Evolutionary conservation across 2,329 filamentous ascomycete species (phyloP), one percentile per base, ranked within the genome.

Genomic region (Diaporthe sp.): DNA sequence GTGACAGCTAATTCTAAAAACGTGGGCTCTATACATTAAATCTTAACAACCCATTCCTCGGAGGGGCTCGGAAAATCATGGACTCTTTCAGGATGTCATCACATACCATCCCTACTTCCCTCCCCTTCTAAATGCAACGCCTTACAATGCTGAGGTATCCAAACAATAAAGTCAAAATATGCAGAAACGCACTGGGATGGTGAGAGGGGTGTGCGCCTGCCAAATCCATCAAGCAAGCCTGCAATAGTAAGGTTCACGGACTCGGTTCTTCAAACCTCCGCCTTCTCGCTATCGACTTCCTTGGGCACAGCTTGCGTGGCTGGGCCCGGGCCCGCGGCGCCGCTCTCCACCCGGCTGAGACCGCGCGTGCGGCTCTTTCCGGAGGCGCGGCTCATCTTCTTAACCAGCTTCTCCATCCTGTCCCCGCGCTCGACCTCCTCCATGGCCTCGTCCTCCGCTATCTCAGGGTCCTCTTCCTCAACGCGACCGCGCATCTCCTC

Each of bases 381-480:
- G 39, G 75, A 76, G 46, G 72, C 69, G 37, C 62, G 61, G 59
- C 73, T 75, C 75, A 77, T 75, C 19, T 65, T 51, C 69, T 75
- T 77, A 55, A 73, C 75, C 31, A 77, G 72, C 53, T 70, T 72
- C 74, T 77, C 51, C 44, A 76, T 74, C n/a, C 61, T 55, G 28
- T 74, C 74, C 1, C 68, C 74, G 5, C 74, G 59, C 44, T 70
- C 72, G 15, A 74, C 74, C 71, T 74, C 76, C 61, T 72, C 72
- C 72, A 74, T 73, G 15, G 74, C 74, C 59, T 76, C 74, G 55
- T 69, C 71, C 72, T 77, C 76, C 8, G 70, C 74, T 44, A 42
- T 44, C 58, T 74, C 74, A 6, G 46, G 71, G 37, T 73, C 72
- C 62, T 73, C 72, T 12, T 10, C 19, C 7, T 7, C 37, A 1